A percentile compares a stretch with the other conserved stretches of the same genome.
Conservation (phyloP, 352 stramenopile species). For the Globisporangium heterothallicum region DNA sequence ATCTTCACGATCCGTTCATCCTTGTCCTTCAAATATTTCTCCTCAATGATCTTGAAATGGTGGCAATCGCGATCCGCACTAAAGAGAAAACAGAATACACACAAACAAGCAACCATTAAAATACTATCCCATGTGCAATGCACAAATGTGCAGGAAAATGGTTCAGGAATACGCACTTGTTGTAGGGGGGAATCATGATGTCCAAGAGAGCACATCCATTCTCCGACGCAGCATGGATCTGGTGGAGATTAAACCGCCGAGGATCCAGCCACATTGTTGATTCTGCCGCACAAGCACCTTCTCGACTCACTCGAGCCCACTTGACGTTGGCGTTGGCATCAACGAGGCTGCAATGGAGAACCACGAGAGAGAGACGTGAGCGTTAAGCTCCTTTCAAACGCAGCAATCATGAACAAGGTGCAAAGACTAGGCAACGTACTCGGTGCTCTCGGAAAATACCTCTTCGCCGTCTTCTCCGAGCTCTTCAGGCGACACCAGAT, state of each 20-base stretch:
- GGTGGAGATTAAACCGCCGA: constrained; percentile 76
- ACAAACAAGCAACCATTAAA: neutral
- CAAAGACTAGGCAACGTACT: constrained; percentile 33
- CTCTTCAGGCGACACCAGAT: constrained; percentile 51
- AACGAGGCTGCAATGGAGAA: constrained; percentile 20
- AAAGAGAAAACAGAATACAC: constrained; percentile 3
- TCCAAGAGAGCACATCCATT: constrained; percentile 77
- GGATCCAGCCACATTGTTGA: constrained; percentile 81
- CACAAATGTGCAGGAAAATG: too few species aligned
- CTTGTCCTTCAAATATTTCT: constrained; percentile 35
- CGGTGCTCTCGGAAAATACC: constrained; percentile 12
- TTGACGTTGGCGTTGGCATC: constrained; percentile 36
- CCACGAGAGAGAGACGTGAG: neutral
- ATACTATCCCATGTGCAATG: neutral
- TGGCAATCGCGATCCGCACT: constrained; percentile 76
- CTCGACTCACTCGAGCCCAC: constrained; percentile 55
- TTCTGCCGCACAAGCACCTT: constrained; percentile 47
- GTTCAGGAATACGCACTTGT: constrained; percentile 47
- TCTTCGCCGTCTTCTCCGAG: constrained; percentile 13
- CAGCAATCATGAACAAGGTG: neutral
- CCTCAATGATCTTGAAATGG: constrained; percentile 65
- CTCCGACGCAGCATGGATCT: constrained; percentile 62
- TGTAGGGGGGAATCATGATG: constrained; percentile 84
- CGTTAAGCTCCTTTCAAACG: neutral
- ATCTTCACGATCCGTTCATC: constrained; percentile 66